Percentiles rank a stretch among this genome's conserved stretches.
phyloP scores from a whole-genome alignment of 129 eudicot species.

The Deinandra increscens region DNA sequence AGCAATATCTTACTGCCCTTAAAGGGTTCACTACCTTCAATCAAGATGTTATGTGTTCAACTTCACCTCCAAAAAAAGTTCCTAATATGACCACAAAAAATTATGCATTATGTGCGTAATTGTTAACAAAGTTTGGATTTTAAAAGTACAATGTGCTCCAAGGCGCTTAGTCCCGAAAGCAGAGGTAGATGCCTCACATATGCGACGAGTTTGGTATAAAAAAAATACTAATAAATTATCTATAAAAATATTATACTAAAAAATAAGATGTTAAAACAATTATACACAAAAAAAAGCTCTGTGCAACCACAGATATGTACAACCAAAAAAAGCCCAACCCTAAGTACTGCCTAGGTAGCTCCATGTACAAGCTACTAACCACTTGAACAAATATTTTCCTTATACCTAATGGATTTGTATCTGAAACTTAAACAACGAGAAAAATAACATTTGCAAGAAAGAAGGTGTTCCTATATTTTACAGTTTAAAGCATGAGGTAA shows the following conservation, averaged over 20 bases:
- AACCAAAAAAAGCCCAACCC: background rate
- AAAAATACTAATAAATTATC: background rate
- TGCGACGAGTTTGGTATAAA: background rate
- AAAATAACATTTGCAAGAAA: background rate
- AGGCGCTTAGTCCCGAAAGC: background rate
- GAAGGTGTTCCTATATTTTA: background rate
- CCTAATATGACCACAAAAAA: background rate
- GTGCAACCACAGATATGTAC: slow-evolving; percentile 5
- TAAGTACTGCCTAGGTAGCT: background rate
- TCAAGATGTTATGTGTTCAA: background rate
- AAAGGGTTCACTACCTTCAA: background rate
- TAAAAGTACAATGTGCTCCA: background rate
- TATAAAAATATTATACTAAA: background rate
- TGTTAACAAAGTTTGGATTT: background rate
- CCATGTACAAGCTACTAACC: slow-evolving; percentile 1
- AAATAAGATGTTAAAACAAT: background rate
- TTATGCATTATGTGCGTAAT: background rate
- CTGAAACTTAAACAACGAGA: background rate
- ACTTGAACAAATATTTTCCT: background rate
- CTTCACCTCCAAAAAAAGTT: background rate
- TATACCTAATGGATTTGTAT: background rate
- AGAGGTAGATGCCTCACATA: background rate
- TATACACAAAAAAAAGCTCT: background rate
- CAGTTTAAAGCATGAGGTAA: background rate
- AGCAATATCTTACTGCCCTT: background rate